phyloP scores from a whole-genome alignment of 805 yeast genomes.

The Candida andamanensis region DNA sequence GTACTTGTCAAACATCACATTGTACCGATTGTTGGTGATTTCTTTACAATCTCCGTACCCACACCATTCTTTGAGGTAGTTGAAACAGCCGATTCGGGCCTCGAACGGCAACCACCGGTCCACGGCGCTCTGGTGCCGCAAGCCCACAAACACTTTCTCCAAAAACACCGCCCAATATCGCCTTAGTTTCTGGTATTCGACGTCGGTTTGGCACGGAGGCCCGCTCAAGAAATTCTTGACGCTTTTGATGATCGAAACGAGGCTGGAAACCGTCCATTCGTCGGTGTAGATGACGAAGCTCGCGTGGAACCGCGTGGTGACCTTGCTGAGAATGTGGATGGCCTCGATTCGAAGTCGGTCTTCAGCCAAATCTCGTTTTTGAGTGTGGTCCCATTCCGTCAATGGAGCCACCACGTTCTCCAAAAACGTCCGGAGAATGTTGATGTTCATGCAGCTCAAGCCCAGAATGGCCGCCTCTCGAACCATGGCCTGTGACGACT shows the following conservation, averaged over 20 bases:
- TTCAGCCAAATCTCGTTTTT: constrained; percentile 28
- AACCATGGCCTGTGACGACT: constrained; percentile 61
- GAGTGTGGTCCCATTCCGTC: constrained; percentile 34
- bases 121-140: constrained; percentile 35
- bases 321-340: constrained; percentile 65
- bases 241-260: constrained; percentile 57
- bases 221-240: constrained; percentile 55
- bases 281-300: constrained; percentile 52
- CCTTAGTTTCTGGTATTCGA: constrained; percentile 71
- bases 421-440: constrained; percentile 75
- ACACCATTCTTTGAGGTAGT: constrained; percentile 89
- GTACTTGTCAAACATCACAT: constrained; percentile 43
- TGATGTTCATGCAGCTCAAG: constrained; percentile 81
- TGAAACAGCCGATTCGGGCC: constrained; percentile 77
- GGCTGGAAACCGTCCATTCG: constrained; percentile 59
- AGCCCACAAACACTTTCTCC: constrained; percentile 64
- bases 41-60: constrained; percentile 70
- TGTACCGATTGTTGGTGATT: constrained; percentile 63
- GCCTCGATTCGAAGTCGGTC: constrained; percentile 64
- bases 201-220: constrained; percentile 55
- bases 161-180: constrained; percentile 80
- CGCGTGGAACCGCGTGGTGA: constrained; percentile 57
- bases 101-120: constrained; percentile 74
- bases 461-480: constrained; percentile 89
- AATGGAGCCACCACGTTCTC: constrained; percentile 67